A percentile compares a stretch with the other conserved stretches of the same genome.
phyloP scores from a whole-genome alignment of 2,329 filamentous ascomycete genomes.

The Lizonia empirigonia region DNA sequence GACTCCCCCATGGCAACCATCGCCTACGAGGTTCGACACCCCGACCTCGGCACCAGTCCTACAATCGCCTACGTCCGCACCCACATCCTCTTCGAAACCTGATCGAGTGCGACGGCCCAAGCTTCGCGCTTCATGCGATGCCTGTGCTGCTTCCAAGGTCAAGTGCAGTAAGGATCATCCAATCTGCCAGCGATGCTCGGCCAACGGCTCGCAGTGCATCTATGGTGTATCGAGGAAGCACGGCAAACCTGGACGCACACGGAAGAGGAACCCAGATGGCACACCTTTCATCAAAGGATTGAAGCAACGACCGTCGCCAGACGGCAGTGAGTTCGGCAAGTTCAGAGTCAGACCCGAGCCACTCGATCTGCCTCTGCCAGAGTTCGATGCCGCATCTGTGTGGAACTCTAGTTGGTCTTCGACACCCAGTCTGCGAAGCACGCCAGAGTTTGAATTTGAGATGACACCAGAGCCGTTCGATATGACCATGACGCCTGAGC shows the following conservation, averaged over 20 bases:
- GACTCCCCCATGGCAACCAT: conserved; percentile 29
- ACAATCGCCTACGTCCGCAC: conserved; percentile 28
- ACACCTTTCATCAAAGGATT: conserved; percentile 39
- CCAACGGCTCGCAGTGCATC: conserved; percentile 38
- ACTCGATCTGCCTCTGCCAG: conserved; percentile 23
- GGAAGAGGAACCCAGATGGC: conserved; percentile 42
- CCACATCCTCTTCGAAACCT: conserved; percentile 20
- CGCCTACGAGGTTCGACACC: conserved; percentile 17
- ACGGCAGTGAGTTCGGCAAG: conserved; percentile 37
- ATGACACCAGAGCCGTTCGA: conserved; percentile 38
- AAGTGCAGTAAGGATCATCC: conserved; percentile 47
- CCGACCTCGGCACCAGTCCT: conserved; percentile 17
- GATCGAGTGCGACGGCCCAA: conserved; percentile 34
- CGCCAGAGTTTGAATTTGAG: conserved; percentile 36
- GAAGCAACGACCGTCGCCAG: conserved; percentile 38
- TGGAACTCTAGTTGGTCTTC: conserved; percentile 36
- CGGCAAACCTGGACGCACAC: conserved; percentile 41
- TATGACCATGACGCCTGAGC: conserved; percentile 30
- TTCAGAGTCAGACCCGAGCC: conserved; percentile 34
- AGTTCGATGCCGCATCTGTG: conserved; percentile 24
- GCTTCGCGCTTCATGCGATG: conserved; percentile 45
- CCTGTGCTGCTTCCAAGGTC: conserved; percentile 47
- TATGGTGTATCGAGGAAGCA: conserved; percentile 46
- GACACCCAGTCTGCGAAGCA: conserved; percentile 33
- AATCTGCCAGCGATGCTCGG: conserved; percentile 38